Conservation (phyloP, 768 basidiomycete species). For the Pleurotus cornucopiae region DNA sequence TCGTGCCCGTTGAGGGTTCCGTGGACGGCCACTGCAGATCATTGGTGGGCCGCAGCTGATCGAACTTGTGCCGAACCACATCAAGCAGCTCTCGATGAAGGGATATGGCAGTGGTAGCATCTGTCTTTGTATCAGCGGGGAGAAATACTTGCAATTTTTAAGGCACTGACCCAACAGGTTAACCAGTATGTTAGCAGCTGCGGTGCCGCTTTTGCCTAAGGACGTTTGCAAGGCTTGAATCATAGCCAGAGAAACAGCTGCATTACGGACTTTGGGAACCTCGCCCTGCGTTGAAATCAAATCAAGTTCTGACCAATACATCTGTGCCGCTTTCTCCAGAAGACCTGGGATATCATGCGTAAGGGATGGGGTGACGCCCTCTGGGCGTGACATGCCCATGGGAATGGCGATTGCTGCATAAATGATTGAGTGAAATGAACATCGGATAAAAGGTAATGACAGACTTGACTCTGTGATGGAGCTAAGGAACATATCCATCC, state of each 20-base stretch:
- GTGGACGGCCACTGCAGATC: conserved; percentile 76
- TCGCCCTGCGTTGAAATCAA: conserved; percentile 54
- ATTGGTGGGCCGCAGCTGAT: conserved; percentile 35
- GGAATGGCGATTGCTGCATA: conserved; percentile 75
- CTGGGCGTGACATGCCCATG: conserved; percentile 62
- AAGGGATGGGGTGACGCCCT: conserved; percentile 35
- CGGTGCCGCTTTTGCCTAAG: conserved; percentile 53
- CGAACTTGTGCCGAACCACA: conserved; percentile 69
- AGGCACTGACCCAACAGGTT: conserved; percentile 52
- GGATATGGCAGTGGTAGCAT: conserved; percentile 71
- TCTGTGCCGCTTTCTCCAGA: conserved; percentile 63
- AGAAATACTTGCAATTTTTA: background rate
- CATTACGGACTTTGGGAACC: conserved; percentile 71
- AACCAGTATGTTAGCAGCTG: conserved; percentile 47
- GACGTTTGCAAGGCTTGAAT: conserved; percentile 78
- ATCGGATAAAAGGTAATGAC: background rate
- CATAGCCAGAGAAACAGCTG: conserved; percentile 63
- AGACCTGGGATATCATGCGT: conserved; percentile 55
- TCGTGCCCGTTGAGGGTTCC: conserved; percentile 14
- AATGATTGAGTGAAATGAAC: background rate
- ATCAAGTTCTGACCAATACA: conserved; percentile 64
- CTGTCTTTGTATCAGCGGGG: conserved; percentile 31
- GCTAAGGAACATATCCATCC: conserved; percentile 83
- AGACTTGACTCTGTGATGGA: conserved; percentile 87
- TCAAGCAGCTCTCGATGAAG: conserved; percentile 86